These are phyloP conservation scores for Huntiella abstrusa DNA, from an alignment of 2,329 filamentous ascomycete genomes.

Conservation along the genomic window DNA sequence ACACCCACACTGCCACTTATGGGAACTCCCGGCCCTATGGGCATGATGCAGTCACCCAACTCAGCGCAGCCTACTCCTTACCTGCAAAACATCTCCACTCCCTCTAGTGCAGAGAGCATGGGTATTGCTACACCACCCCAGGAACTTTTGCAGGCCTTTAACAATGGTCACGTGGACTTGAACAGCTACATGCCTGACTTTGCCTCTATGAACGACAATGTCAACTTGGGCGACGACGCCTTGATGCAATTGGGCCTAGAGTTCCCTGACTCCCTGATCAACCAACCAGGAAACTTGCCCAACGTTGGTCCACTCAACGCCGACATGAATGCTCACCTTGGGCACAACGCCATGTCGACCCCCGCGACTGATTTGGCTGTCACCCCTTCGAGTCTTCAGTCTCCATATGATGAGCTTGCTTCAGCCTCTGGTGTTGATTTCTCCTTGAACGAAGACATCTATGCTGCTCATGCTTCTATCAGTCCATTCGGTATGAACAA, in stretches of 20 bases:
- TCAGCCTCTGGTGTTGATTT: conserved; percentile 35
- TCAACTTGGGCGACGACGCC: conserved; percentile 21
- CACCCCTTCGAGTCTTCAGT: conserved; percentile 7
- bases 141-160: conserved; percentile 22
- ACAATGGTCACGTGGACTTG: conserved; percentile 24
- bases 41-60: conserved; percentile 24
- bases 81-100: conserved; percentile 42
- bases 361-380: conserved; percentile 7
- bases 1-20: background rate
- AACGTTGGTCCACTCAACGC: too few species aligned
- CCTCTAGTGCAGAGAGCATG: conserved; percentile 31
- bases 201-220: conserved; percentile 21
- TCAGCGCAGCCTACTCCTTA: conserved; percentile 36
- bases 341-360: background rate
- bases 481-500: conserved; percentile 23
- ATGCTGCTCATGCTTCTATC: conserved; percentile 23
- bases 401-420: conserved; percentile 1
- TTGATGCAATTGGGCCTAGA: conserved; percentile 9
- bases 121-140: conserved; percentile 35
- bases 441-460: conserved; percentile 43
- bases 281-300: background rate
- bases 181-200: conserved; percentile 15
- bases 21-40: background rate
- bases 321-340: too few species aligned
- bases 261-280: conserved; percentile 3